Percentiles rank a stretch among this genome's conserved stretches.
Evolutionary conservation across 305 asterid genomes (phyloP).

Genomic region (Fraxinus sp.): DNA sequence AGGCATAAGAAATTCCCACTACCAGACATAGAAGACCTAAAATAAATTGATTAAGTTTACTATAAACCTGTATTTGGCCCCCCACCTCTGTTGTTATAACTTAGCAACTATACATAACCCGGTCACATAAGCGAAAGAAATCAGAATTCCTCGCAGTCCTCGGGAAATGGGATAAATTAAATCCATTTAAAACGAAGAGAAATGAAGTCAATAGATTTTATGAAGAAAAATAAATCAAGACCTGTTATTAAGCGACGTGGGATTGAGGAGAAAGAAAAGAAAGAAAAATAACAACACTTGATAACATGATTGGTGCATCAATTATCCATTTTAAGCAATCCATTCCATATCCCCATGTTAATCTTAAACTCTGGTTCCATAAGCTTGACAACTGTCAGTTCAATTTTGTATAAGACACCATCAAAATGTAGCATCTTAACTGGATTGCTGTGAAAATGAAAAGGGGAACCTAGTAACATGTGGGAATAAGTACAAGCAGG

Average conservation of each 20-base stretch:
- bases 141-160: background rate
- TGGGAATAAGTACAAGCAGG: background rate
- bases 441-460: background rate
- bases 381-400: background rate
- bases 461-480: background rate
- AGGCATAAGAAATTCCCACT: slow-evolving; percentile 1
- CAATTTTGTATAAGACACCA: background rate
- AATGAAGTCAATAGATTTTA: background rate
- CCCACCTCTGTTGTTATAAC: background rate
- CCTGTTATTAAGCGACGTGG: background rate
- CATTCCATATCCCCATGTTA: background rate
- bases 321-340: background rate
- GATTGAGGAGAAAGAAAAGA: background rate
- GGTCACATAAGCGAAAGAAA: background rate
- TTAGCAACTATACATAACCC: background rate
- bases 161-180: background rate
- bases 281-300: background rate
- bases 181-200: background rate
- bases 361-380: background rate
- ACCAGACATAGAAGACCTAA: background rate
- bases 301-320: background rate
- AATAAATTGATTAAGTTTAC: background rate
- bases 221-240: background rate
- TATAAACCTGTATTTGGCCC: background rate
- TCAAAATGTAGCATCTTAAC: background rate